Evolutionary conservation across 139 green algal genomes (phyloP).

Genomic region (Mychonastes homosphaera): DNA sequence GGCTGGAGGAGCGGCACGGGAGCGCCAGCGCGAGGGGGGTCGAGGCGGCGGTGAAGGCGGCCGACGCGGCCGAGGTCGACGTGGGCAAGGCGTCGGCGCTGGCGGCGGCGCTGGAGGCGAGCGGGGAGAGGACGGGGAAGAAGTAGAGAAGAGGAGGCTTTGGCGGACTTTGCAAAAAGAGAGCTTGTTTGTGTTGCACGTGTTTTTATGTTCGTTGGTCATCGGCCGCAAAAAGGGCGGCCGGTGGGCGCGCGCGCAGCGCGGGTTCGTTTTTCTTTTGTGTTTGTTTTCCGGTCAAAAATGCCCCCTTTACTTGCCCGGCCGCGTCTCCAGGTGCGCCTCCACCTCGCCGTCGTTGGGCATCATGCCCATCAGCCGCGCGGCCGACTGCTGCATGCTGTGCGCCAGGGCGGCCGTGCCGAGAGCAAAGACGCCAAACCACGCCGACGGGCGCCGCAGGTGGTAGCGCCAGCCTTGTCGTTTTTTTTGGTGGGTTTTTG

Average conservation of each 20-base stretch:
- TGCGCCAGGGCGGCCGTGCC: constrained; percentile 12
- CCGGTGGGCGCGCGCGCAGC: too few relatives aligned
- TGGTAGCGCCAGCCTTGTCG: too few relatives aligned
- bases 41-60: constrained; percentile 10
- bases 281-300: too few relatives aligned
- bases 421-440: constrained; percentile 9
- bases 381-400: constrained; percentile 6
- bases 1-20: constrained; percentile 16
- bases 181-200: too few relatives aligned
- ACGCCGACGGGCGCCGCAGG: constrained; percentile 4
- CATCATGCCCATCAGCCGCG: constrained; percentile 15
- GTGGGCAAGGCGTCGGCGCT: too few relatives aligned
- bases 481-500: too few relatives aligned
- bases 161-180: too few relatives aligned
- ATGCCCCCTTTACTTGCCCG: constrained; percentile 12
- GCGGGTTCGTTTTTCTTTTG: too few relatives aligned
- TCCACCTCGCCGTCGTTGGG: constrained; percentile 12
- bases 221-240: too few relatives aligned
- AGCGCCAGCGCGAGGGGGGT: background rate
- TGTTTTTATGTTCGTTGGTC: too few relatives aligned
- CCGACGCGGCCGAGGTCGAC: background rate
- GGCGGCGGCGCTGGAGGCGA: constrained; percentile 3
- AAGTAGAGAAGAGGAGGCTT: background rate
- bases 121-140: too few relatives aligned
- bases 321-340: constrained; percentile 1